Evolutionary conservation across 1,139 yeast genomes (phyloP).

Genomic region (Pneumocystis carinii): DNA sequence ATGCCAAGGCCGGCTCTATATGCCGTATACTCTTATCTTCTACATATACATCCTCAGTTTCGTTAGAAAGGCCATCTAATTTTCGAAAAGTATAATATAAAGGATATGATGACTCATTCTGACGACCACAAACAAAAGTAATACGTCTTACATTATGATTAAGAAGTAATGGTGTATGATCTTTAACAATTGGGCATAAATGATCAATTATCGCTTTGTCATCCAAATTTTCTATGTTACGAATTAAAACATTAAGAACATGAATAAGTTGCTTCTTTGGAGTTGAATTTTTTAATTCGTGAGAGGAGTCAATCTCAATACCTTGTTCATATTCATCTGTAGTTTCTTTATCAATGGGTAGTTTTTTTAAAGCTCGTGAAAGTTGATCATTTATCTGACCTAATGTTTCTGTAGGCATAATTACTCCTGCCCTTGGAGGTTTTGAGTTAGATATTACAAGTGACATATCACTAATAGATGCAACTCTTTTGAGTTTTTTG

Average conservation of each 20-base stretch:
- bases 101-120: constrained; percentile 74
- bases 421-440: constrained; percentile 71
- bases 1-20: constrained; percentile 95
- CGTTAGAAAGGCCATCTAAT: constrained; percentile 48
- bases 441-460: constrained; percentile 56
- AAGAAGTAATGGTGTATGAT: constrained; percentile 42
- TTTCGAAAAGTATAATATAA: constrained; percentile 91
- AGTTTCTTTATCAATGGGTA: constrained; percentile 28
- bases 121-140: constrained; percentile 67
- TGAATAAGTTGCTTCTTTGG: constrained; percentile 36
- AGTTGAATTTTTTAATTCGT: constrained; percentile 15
- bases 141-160: constrained; percentile 61
- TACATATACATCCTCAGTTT: constrained; percentile 6
- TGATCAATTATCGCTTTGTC: constrained; percentile 56
- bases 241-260: constrained; percentile 66
- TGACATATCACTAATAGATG: constrained; percentile 82
- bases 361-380: constrained; percentile 55
- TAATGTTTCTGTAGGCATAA: constrained; percentile 66
- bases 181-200: constrained; percentile 51
- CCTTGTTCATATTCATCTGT: constrained; percentile 21
- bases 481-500: constrained; percentile 38
- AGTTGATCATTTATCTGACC: constrained; percentile 83
- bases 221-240: constrained; percentile 51
- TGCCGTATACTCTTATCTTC: constrained; percentile 85
- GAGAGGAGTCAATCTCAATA: constrained; percentile 36